Evolutionary conservation across 352 stramenopile species (phyloP), one percentile per base, ranked within the genome.

Genomic region (Phytophthora fragariaefolia): DNA sequence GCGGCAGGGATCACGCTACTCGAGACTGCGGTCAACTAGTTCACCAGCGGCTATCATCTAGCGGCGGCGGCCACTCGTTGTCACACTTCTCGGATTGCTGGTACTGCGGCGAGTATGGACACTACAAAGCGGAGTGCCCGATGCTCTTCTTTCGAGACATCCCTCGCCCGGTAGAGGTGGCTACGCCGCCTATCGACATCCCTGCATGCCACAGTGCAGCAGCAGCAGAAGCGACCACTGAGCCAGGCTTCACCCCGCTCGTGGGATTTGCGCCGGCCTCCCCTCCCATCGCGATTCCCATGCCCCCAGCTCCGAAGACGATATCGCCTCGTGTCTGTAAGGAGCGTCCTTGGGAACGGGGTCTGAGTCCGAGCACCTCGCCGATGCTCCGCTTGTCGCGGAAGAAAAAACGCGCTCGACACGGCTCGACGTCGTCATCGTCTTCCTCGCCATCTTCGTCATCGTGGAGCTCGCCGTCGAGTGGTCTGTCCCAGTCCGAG

Each of bases 91-190:
- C 72, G 1, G 83, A 92, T 30, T 94, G 86, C 66, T 94, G 86
- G 86, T 94, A 94, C 50, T 94, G 86, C 42, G 86, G 86, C 6
- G 79, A 84, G 36, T 72, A 79, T 18, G 83, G 84, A 0, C 86
- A 94, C 58, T 87, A 87, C 59, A 94, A 94, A 67, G 77, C 79
- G 18, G 74, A 83, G 58, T 94, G 83, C 47, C 86, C 85, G 18
- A 85, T 92, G 74, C 76, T 87, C 18, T 83, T 76, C 18, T 89
- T 87, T 52, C 79, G 71, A 4, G 58, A 80, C 38, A 89, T 89
- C 27, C 78, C 80, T 46, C 52, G 67, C 28, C 74, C 72, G n/a
- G 15, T 51, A 5, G 63, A 80, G 17, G 23, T 52, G 23, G 20
- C 27, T 7, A 59, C 24, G 27, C 34, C 9, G 49, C n/a, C n/a